phyloP scores from a whole-genome alignment of 768 basidiomycete species.

The Clitopilus passeckerianus region DNA sequence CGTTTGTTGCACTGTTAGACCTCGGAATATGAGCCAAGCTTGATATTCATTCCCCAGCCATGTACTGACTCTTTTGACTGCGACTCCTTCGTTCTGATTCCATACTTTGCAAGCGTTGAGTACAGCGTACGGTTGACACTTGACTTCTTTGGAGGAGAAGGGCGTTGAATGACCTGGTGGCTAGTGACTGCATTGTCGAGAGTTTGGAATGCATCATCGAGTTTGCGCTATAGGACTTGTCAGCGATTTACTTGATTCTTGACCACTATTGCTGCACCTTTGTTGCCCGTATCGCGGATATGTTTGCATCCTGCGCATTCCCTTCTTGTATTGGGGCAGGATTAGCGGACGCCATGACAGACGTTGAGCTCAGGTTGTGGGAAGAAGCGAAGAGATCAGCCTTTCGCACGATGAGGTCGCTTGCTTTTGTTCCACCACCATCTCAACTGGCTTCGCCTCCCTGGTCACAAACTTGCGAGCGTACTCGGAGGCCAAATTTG shows the following conservation, averaged over 20 bases:
- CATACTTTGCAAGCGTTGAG: constrained; percentile 76
- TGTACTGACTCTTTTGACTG: constrained; percentile 18
- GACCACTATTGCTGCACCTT: constrained; percentile 30
- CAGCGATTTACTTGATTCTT: neutral
- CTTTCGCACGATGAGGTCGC: neutral
- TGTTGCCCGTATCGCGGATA: constrained; percentile 26
- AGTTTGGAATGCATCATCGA: constrained; percentile 73
- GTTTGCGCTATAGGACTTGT: constrained; percentile 54
- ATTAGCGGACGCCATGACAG: neutral
- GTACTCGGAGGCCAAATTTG: no score
- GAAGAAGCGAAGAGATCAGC: neutral
- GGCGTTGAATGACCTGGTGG: constrained; percentile 21
- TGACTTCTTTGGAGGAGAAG: constrained; percentile 50
- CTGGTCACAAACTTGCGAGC: no score
- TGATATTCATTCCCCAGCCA: neutral
- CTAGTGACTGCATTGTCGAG: constrained; percentile 61
- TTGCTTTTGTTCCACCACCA: no score
- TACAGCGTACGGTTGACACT: constrained; percentile 59
- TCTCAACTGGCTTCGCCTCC: no score
- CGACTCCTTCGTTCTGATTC: constrained; percentile 50
- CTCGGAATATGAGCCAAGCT: constrained; percentile 6
- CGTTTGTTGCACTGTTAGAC: neutral
- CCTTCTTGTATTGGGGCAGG: neutral
- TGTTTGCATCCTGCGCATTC: neutral
- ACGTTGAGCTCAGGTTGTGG: neutral